These are phyloP conservation scores for Ophiocordyceps camponoti-saundersi DNA, from an alignment of 2,329 filamentous ascomycete species.

Conservation along the genomic window DNA sequence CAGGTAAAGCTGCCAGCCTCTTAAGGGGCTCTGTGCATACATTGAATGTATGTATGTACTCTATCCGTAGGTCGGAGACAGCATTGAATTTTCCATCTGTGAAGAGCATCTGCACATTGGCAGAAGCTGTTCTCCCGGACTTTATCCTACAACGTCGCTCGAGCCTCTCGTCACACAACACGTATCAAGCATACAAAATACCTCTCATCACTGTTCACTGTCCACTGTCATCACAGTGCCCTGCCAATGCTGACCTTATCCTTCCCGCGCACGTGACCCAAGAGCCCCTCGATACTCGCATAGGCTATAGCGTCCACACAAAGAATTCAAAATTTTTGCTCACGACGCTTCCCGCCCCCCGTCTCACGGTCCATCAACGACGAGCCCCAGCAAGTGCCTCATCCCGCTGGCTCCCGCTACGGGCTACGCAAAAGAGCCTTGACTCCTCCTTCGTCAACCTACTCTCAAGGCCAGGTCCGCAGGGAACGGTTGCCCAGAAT, in stretches of 20 bases:
- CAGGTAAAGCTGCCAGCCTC: too few relatives aligned
- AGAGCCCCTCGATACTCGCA: conserved; percentile 24
- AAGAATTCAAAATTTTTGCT: conserved; percentile 27
- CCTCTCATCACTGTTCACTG: background rate
- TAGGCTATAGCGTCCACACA: conserved; percentile 22
- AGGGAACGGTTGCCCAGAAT: conserved; percentile 36
- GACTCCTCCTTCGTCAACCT: conserved; percentile 7
- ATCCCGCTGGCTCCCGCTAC: conserved; percentile 13
- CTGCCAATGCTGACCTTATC: conserved; percentile 11
- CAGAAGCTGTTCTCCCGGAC: too few relatives aligned
- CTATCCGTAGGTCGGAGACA: too few relatives aligned
- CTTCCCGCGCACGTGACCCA: conserved; percentile 14
- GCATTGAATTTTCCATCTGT: too few relatives aligned
- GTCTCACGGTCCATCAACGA: conserved; percentile 1
- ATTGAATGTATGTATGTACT: too few relatives aligned
- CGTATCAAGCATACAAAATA: background rate
- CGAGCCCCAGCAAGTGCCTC: conserved; percentile 20
- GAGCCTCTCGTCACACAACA: background rate
- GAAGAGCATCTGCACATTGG: too few relatives aligned
- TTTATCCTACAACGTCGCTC: too few relatives aligned
- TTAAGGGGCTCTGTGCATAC: too few relatives aligned
- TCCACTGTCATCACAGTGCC: background rate
- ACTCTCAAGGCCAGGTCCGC: conserved; percentile 7
- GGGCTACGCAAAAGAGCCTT: too few relatives aligned
- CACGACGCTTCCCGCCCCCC: background rate